Evolutionary conservation across 352 stramenopile genomes (phyloP), one percentile per base, ranked within the genome.

Genomic region (Phytophthora pluvialis): DNA sequence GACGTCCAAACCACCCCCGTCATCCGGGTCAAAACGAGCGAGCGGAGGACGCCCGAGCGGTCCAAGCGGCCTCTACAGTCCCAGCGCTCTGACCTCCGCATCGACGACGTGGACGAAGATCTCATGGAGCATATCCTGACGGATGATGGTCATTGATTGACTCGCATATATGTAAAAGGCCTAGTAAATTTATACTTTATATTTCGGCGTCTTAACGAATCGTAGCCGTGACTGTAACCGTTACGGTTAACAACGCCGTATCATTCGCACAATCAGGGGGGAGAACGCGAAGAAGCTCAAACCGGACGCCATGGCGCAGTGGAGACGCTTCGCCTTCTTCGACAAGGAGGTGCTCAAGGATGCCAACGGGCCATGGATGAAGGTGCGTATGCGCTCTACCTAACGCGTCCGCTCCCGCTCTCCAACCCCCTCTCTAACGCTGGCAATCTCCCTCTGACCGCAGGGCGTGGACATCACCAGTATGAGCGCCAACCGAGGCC

Each of bases 311-410:
- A 96, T 96, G 88, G 86, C 88, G 73, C 88, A 96, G 67, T 94
- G 86, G 86, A 78, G 88, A 77, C 84, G 88, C 72, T 96, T 96
- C 67, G 85, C 85, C 47, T 96, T 96, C 82, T 96, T 96, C 60
- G 88, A 96, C 66, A 91, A 91, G 64, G 88, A 96, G 57, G 80
- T 93, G 26, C 78, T 96, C 36, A 94, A 93, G 69, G 88, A 96
- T 67, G 66, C 66, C 25, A 91, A 77, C 75, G 88, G 84, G 0
- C 76, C 87, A 16, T 95, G 88, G 88, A 89, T 95, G 73, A 93
- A 93, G 73, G 88, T 94, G 52, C 46, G 66, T 35, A 12, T 55
- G 5, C 28, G 3, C 10, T 62, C 40, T 52, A 25, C 51, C 31
- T 70, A 18, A 31, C n/a, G 10, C 6, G 12, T 10, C 11, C 18